Conservation (phyloP, 805 yeast genomes). For the Wickerhamomyces queroliae region DNA sequence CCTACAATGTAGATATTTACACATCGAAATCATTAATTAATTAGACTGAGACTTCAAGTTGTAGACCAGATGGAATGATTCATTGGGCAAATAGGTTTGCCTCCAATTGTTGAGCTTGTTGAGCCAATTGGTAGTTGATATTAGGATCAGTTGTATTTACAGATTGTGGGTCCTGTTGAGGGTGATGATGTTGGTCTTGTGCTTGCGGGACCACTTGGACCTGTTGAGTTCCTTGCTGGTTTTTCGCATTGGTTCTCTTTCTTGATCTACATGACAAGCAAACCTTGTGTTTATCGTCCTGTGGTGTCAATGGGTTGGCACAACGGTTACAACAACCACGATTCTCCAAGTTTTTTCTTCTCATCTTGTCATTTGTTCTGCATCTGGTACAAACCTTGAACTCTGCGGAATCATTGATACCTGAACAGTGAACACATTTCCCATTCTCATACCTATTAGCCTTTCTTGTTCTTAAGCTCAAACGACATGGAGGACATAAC, state of each 20-base stretch:
- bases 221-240: constrained; percentile 1
- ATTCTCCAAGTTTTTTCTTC: constrained; percentile 50
- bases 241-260: constrained; percentile 33
- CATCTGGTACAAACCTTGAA: constrained; percentile 65
- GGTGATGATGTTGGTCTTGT: constrained; percentile 5
- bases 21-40: no score
- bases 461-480: constrained; percentile 47
- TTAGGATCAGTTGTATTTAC: neutral
- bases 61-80: neutral
- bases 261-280: constrained; percentile 49
- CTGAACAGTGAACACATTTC: constrained; percentile 64
- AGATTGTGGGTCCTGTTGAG: neutral
- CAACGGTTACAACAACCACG: constrained; percentile 61
- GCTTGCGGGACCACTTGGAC: constrained; percentile 8
- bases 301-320: constrained; percentile 40
- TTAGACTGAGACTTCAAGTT: no score
- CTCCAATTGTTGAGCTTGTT: constrained; percentile 17
- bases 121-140: constrained; percentile 6
- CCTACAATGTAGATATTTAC: neutral
- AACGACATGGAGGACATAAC: constrained; percentile 55
- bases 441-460: constrained; percentile 57
- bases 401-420: constrained; percentile 42
- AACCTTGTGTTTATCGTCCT: constrained; percentile 47
- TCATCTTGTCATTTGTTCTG: constrained; percentile 51
- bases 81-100: constrained; percentile 20